Conservation (phyloP, 352 stramenopile genomes). For the Elongisporangium prolatum region DNA sequence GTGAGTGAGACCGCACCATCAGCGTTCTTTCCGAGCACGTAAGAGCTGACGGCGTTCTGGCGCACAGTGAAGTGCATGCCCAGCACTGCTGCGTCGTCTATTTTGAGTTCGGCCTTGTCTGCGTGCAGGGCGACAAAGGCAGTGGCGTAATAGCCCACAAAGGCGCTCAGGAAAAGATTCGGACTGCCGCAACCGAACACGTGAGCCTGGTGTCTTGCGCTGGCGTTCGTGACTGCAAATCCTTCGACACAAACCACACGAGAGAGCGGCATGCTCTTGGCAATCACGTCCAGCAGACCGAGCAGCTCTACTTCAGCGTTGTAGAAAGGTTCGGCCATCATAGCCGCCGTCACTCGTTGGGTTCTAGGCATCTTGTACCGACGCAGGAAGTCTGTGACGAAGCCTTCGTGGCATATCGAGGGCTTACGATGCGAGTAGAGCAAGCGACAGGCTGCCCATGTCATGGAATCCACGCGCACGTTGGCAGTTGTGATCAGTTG, state of each 20-base stretch:
- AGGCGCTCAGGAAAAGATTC: slow-evolving; percentile 26
- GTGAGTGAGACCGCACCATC: slow-evolving; percentile 10
- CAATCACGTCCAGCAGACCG: slow-evolving; percentile 48
- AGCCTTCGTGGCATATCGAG: slow-evolving; percentile 38
- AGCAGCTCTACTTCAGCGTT: slow-evolving; percentile 35
- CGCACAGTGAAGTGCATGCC: slow-evolving; percentile 30
- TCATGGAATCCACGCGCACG: slow-evolving; percentile 44
- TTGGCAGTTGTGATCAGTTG: slow-evolving; percentile 41
- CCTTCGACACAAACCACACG: slow-evolving; percentile 44
- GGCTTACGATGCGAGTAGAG: slow-evolving; percentile 40
- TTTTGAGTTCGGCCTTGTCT: slow-evolving; percentile 25
- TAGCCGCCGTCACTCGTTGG: background rate
- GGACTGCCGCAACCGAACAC: slow-evolving; percentile 35
- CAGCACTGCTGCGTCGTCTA: slow-evolving; percentile 18
- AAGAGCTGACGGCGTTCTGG: slow-evolving; percentile 19
- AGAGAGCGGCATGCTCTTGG: slow-evolving; percentile 37
- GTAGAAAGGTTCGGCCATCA: slow-evolving; percentile 15
- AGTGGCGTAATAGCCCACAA: slow-evolving; percentile 14
- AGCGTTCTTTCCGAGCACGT: slow-evolving; percentile 6
- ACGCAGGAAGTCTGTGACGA: slow-evolving; percentile 37
- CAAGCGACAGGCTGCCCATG: slow-evolving; percentile 44
- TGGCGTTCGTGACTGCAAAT: slow-evolving; percentile 21
- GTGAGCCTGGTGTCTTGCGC: slow-evolving; percentile 4
- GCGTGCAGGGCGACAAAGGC: slow-evolving; percentile 14
- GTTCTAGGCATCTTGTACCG: slow-evolving; percentile 22